Base-by-base conservation (phyloP, 1,284 basidiomycete species). In the Tilletiopsis washingtonensis region DNA sequence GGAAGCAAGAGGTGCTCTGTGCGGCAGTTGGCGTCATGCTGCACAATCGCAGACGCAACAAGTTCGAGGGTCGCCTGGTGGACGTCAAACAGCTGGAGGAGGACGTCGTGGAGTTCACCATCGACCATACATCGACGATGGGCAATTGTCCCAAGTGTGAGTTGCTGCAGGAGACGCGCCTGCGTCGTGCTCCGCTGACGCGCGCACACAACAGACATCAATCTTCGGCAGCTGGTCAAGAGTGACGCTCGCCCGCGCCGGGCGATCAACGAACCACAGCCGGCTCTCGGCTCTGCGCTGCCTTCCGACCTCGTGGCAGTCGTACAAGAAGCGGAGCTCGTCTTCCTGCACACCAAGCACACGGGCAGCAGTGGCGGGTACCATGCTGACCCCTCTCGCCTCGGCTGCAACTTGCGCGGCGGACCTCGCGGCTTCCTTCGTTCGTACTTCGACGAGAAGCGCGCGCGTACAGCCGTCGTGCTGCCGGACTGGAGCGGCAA, bases 141-240 rank as follows among this genome's bases (percentile, higher is more conserved):
- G 52, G 52, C 21, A 54, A 54, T 37, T 54, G 52, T 34, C 52
- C 48, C 21, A 50, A 54, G 41, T 49, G 50, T 47, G 38, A 25
- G 46, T 42, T 5, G 17, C 25, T n/a, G n/a, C n/a, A n/a, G 7
- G 7, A 6, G 29, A 32, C 29, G 29, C 15, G 7, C 29, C 6
- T 32, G 29, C 11, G 38, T 14, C 12, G 38, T 26, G 15, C 12
- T 5, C n/a, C 15, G 24, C 25, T 43, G n/a, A 29, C 25, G 12
- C 9, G 23, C 23, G 42, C 42, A 17, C n/a, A 2, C 20, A 11
- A 11, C 23, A 47, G 45, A 47, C 45, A 47, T 47, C 37, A 47
- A 47, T 23, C 11, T 47, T 32, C 36, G 45, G 7, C 11, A 29
- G 4, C 24, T 42, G 40, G n/a, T 23, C 37, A 17, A 15, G 21